These are phyloP conservation scores for Tetrapisispora nanseiensis DNA, from an alignment of 805 yeast genomes.

Conservation along the genomic window DNA sequence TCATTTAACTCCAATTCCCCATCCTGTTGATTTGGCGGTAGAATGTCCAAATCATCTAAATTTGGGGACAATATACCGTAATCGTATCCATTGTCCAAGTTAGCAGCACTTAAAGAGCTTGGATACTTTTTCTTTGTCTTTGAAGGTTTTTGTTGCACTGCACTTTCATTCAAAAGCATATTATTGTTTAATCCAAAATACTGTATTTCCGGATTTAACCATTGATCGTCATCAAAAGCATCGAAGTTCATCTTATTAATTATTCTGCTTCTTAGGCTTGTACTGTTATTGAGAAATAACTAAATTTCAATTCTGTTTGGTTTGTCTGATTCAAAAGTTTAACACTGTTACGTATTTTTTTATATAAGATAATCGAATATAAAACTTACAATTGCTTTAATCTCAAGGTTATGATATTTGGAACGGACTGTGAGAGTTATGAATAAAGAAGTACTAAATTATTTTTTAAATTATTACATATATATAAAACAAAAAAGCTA, in stretches of 20 bases:
- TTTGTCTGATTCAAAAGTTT: too few species aligned
- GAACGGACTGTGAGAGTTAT: too few species aligned
- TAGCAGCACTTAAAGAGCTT: background rate
- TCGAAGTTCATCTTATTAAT: slow-evolving; percentile 1
- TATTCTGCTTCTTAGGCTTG: too few species aligned
- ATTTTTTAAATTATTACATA: too few species aligned
- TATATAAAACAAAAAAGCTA: background rate
- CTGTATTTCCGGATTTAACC: background rate
- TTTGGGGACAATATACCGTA: background rate
- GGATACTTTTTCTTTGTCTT: slow-evolving; percentile 4
- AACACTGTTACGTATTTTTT: too few species aligned
- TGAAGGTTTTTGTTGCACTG: background rate
- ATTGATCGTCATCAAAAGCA: background rate
- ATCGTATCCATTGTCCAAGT: background rate
- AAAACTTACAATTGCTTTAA: too few species aligned
- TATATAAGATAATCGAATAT: too few species aligned
- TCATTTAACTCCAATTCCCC: background rate
- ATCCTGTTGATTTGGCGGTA: background rate
- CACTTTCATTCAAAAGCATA: background rate
- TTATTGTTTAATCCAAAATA: background rate
- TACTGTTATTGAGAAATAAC: too few species aligned
- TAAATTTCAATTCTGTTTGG: too few species aligned
- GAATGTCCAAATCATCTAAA: background rate
- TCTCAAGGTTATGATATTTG: too few species aligned
- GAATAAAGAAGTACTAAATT: too few species aligned